phyloP scores from a whole-genome alignment of 208 protist species.

The Lotmaria passim region DNA sequence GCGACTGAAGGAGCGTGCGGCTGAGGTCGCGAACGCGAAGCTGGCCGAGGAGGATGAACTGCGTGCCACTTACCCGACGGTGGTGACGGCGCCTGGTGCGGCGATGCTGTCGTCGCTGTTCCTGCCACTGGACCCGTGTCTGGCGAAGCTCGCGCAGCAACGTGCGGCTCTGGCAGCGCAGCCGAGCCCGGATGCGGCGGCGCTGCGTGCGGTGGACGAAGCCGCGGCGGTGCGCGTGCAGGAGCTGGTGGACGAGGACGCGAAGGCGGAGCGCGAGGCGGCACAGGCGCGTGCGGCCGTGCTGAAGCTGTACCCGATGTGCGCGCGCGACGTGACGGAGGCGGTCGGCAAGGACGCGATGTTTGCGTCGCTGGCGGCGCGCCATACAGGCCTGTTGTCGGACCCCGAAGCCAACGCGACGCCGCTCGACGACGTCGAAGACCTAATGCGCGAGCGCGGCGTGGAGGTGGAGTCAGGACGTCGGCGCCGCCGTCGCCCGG shows the following conservation, averaged over 20 bases:
- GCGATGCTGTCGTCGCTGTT: constrained; percentile 33
- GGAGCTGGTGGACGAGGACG: constrained; percentile 35
- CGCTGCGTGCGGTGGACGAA: constrained; percentile 22
- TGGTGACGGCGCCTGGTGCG: constrained; percentile 5
- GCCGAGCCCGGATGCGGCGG: background rate
- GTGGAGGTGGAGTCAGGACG: constrained; percentile 33
- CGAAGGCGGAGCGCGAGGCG: constrained; percentile 30
- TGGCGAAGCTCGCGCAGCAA: constrained; percentile 28
- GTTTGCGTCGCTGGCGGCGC: constrained; percentile 36
- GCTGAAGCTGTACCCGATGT: constrained; percentile 51
- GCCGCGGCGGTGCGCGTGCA: constrained; percentile 23
- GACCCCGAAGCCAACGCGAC: constrained; percentile 23
- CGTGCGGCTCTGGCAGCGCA: constrained; percentile 8
- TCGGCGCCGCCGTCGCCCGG: constrained; percentile 27
- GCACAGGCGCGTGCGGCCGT: constrained; percentile 27
- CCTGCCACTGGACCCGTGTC: constrained; percentile 35
- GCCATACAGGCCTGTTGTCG: constrained; percentile 25
- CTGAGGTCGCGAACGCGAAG: constrained; percentile 34
- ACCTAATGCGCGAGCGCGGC: constrained; percentile 32
- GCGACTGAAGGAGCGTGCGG: constrained; percentile 20
- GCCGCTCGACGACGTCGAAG: constrained; percentile 29
- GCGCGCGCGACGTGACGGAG: constrained; percentile 51
- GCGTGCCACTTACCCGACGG: constrained; percentile 20
- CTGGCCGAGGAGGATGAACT: constrained; percentile 17
- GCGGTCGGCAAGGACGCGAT: constrained; percentile 42